A percentile compares a stretch with the other conserved stretches of the same genome.
phyloP scores from a whole-genome alignment of 2,329 filamentous ascomycete genomes.

The Verticillium klebahnii region DNA sequence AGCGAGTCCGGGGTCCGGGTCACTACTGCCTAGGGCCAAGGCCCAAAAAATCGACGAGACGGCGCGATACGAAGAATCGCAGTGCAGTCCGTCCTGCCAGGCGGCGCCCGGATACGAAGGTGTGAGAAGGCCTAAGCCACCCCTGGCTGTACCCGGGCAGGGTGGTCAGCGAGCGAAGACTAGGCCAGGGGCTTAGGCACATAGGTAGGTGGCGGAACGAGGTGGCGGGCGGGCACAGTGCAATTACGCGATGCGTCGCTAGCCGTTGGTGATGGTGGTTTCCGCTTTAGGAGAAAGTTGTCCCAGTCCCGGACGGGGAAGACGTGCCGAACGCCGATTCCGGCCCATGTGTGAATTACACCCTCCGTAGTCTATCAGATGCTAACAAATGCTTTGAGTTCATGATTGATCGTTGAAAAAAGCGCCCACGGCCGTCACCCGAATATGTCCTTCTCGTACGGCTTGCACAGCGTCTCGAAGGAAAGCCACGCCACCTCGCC shows the following conservation, averaged over 20 bases:
- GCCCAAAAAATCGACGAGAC: too few species aligned
- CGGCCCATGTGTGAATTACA: not conserved
- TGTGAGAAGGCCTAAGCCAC: not conserved
- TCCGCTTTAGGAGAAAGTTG: not conserved
- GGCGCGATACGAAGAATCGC: not conserved
- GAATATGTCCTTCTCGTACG: conserved; percentile 9
- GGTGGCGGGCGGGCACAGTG: not conserved
- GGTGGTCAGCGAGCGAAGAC: not conserved
- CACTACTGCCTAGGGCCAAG: too few species aligned
- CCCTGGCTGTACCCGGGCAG: not conserved
- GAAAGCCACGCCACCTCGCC: conserved; percentile 9
- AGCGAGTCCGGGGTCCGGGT: too few species aligned
- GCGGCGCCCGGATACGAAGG: not conserved
- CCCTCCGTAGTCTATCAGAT: not conserved
- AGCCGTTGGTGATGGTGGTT: not conserved
- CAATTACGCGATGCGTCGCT: not conserved
- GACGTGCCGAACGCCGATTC: not conserved
- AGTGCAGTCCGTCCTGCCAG: not conserved
- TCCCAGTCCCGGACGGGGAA: too few species aligned
- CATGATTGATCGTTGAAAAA: not conserved
- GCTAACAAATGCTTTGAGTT: not conserved
- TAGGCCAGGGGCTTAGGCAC: not conserved
- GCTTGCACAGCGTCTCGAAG: conserved; percentile 11
- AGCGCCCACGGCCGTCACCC: not conserved
- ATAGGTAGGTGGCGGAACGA: not conserved